Evolutionary conservation across 2,329 filamentous ascomycete species (phyloP).

Genomic region (Epichloe sp.): DNA sequence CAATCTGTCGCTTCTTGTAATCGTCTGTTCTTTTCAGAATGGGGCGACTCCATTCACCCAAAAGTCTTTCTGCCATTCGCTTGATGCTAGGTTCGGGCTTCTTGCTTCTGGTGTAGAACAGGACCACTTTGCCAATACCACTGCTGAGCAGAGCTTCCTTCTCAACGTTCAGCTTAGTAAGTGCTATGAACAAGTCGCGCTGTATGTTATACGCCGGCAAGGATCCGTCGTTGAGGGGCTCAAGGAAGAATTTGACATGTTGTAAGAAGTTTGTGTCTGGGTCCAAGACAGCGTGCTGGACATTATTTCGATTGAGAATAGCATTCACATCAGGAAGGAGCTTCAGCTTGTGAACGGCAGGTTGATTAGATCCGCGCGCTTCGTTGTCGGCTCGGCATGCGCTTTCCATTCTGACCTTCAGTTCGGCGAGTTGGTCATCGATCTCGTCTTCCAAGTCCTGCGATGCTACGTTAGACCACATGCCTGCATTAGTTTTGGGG

Average conservation of each 20-base stretch:
- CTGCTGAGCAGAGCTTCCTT: constrained; percentile 84
- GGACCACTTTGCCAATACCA: constrained; percentile 88
- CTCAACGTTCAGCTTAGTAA: constrained; percentile 71
- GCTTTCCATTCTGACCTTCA: constrained; percentile 81
- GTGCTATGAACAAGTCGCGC: constrained; percentile 75
- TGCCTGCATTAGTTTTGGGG: constrained; percentile 10
- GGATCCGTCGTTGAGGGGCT: constrained; percentile 86
- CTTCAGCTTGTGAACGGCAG: constrained; percentile 85
- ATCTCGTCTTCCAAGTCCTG: constrained; percentile 83
- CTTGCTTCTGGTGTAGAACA: constrained; percentile 95
- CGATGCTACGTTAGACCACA: background rate
- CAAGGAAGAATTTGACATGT: constrained; percentile 92
- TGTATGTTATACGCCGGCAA: constrained; percentile 96
- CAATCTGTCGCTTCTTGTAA: constrained; percentile 70
- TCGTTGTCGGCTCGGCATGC: constrained; percentile 79
- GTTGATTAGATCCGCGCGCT: constrained; percentile 64
- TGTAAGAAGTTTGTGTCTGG: constrained; percentile 92
- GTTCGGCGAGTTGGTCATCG: constrained; percentile 76
- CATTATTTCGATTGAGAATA: constrained; percentile 78
- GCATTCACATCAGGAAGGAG: constrained; percentile 83
- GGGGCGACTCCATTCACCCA: constrained; percentile 90
- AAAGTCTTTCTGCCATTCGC: constrained; percentile 80
- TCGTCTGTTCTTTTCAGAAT: constrained; percentile 90
- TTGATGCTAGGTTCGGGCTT: constrained; percentile 81
- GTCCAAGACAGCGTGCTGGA: constrained; percentile 74